phyloP scores from a whole-genome alignment of 2,329 filamentous ascomycete species.

The Elsinoe arachidis region DNA sequence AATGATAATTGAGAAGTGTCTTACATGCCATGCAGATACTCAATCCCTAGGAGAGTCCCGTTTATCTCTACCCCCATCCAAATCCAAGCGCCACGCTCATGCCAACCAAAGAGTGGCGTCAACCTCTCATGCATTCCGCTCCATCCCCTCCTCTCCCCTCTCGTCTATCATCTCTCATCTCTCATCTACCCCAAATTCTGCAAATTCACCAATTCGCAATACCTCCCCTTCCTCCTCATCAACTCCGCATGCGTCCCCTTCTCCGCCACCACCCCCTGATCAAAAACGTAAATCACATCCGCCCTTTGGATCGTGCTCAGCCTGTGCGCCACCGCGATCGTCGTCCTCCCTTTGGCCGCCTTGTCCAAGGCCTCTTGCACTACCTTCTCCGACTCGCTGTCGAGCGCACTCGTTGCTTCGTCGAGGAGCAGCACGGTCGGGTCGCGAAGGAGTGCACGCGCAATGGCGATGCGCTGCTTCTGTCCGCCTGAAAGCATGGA shows the following conservation, averaged over 20 bases:
- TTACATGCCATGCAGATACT: neutral
- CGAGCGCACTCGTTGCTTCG: conserved; percentile 61
- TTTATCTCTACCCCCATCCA: neutral
- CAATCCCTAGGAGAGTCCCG: neutral
- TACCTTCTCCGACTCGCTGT: conserved; percentile 67
- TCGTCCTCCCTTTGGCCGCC: conserved; percentile 63
- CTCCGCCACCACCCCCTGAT: conserved; percentile 79
- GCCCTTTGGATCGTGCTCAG: conserved; percentile 90
- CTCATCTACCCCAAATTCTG: conserved; percentile 5
- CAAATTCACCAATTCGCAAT: conserved; percentile 26
- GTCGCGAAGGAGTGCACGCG: conserved; percentile 80
- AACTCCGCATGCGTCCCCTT: conserved; percentile 64
- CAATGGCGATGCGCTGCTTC: conserved; percentile 91
- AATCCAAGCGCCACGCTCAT: conserved; percentile 6
- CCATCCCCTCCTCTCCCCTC: neutral
- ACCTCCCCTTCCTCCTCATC: conserved; percentile 32
- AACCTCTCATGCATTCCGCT: neutral
- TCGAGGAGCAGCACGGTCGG: conserved; percentile 80
- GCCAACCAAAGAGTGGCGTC: neutral
- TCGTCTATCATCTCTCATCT: neutral
- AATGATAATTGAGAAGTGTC: neutral
- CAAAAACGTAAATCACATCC: conserved; percentile 94
- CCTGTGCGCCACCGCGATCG: conserved; percentile 88
- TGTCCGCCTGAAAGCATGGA: conserved; percentile 80
- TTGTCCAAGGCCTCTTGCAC: conserved; percentile 74